A percentile compares a stretch with the other conserved stretches of the same genome.
Evolutionary conservation across 495 filamentous ascomycete genomes (phyloP).

Genomic region (Hypoxylon perforatum): DNA sequence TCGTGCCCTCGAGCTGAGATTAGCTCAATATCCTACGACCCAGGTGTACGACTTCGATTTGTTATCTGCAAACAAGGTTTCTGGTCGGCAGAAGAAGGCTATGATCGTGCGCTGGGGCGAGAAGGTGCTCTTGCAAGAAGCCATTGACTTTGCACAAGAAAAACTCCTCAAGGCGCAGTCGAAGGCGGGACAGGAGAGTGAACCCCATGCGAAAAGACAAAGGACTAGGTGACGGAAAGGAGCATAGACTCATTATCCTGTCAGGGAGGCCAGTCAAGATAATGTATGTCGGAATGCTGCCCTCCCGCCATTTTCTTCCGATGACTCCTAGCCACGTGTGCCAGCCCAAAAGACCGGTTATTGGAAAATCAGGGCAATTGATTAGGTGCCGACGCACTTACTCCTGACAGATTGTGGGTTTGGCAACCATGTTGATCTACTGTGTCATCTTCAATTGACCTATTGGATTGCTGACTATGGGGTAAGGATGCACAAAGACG

Average conservation of each 20-base stretch:
- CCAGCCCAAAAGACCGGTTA: constrained; percentile 9
- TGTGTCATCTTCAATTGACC: constrained; percentile 19
- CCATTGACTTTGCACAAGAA: constrained; percentile 49
- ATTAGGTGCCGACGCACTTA: constrained; percentile 6
- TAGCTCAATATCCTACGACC: constrained; percentile 70
- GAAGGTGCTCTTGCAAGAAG: constrained; percentile 73
- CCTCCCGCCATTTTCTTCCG: constrained; percentile 14
- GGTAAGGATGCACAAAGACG: constrained; percentile 12
- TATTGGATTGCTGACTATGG: constrained; percentile 15
- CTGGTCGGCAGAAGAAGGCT: constrained; percentile 70
- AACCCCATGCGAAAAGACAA: constrained; percentile 54
- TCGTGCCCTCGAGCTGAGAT: constrained; percentile 54
- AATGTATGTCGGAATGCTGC: constrained; percentile 18
- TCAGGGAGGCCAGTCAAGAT: not conserved
- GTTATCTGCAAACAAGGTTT: constrained; percentile 50
- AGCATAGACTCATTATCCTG: not conserved
- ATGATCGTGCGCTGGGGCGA: constrained; percentile 82
- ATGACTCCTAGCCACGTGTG: constrained; percentile 24
- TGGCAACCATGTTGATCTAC: constrained; percentile 12
- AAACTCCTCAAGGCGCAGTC: constrained; percentile 46
- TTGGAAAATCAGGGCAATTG: constrained; percentile 2
- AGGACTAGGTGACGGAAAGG: constrained; percentile 44
- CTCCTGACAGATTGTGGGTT: not conserved
- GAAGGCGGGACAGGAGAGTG: constrained; percentile 45
- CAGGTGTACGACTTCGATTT: constrained; percentile 70